Base-by-base conservation (phyloP, 164 flowering plant genomes). In the Chimonanthus praecox region DNA sequence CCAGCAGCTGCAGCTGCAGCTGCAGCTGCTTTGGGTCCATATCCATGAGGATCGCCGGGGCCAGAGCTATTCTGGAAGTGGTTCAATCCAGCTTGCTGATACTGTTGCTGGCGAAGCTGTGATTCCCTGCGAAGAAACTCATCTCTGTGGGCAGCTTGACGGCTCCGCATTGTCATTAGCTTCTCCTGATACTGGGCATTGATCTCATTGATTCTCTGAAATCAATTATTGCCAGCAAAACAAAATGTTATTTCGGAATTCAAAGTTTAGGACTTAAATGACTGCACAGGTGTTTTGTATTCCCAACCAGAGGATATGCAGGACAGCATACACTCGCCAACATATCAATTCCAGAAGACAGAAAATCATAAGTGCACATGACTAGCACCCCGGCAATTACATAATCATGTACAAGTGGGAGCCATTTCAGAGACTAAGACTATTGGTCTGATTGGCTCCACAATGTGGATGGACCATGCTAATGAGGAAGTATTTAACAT, bases 111-210 rank as follows among this genome's bases (percentile, higher is more conserved):
- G 9, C 72, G 74, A 69, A 75, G 79, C 4, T 80, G 82, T 54
- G 90, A 82, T 74, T 90, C 94, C 71, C 81, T 79, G 6, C 79
- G 82, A 18, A 90, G 88, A 72, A 87, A 79, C 48, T 86, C 92
- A 3, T 88, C 94, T 77, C 89, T 81, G 3, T 77, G 84, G 72
- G 47, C 79, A 49, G 85, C 87, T 54, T 88, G 91, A 7, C 82
- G 82, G 2, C 81, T 79, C 64, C 92, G 79, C 44, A 87, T 84
- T 16, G 87, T 75, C 54, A 76, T 67, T 49, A 88, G 70, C 70
- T 87, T 83, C 49, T 84, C 91, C 66, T 85, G 83, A 72, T 88
- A 85, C 43, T 73, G 78, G 51, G 75, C 67, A 79, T 87, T 84
- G 69, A 89, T 84, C 47, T 78, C 86, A 13, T 64, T 79, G 64